These are phyloP conservation scores for Ramularia endophylla DNA, from an alignment of 2,329 filamentous ascomycete species.

Conservation along the genomic window DNA sequence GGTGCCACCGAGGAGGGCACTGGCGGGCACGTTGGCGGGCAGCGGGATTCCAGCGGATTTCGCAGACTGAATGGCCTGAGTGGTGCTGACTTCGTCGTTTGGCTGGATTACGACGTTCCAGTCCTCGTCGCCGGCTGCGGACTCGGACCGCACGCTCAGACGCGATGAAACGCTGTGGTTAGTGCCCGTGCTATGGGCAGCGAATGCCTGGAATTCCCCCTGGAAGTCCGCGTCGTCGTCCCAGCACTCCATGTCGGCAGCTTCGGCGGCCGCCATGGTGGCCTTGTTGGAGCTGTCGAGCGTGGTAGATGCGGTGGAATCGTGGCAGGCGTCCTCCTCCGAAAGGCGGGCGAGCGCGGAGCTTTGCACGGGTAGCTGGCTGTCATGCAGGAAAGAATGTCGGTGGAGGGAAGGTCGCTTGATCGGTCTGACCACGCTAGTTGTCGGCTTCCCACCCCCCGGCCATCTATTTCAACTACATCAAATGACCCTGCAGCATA, in stretches of 20 bases:
- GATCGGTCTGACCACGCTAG: no score
- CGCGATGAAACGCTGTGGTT: slow-evolving; percentile 72
- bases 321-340: slow-evolving; percentile 2
- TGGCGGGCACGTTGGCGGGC: slow-evolving; percentile 77
- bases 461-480: no score
- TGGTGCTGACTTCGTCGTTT: slow-evolving; percentile 76
- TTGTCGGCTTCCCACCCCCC: no score
- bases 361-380: neutral
- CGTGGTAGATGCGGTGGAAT: slow-evolving; percentile 4
- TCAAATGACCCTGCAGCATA: no score
- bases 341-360: neutral
- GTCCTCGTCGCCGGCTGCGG: slow-evolving; percentile 66
- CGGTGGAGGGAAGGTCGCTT: no score
- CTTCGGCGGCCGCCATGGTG: slow-evolving; percentile 49
- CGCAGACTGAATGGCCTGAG: slow-evolving; percentile 81
- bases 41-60: slow-evolving; percentile 88
- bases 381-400: neutral
- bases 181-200: slow-evolving; percentile 58
- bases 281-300: slow-evolving; percentile 2
- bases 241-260: slow-evolving; percentile 60
- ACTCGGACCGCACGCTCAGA: slow-evolving; percentile 72
- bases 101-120: slow-evolving; percentile 79
- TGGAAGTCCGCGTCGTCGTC: slow-evolving; percentile 48
- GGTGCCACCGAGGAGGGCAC: slow-evolving; percentile 83
- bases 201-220: slow-evolving; percentile 54